A percentile compares a stretch with the other conserved stretches of the same genome.
Conservation (phyloP, 2,329 filamentous ascomycete species). For the Talaromyces sp. region DNA sequence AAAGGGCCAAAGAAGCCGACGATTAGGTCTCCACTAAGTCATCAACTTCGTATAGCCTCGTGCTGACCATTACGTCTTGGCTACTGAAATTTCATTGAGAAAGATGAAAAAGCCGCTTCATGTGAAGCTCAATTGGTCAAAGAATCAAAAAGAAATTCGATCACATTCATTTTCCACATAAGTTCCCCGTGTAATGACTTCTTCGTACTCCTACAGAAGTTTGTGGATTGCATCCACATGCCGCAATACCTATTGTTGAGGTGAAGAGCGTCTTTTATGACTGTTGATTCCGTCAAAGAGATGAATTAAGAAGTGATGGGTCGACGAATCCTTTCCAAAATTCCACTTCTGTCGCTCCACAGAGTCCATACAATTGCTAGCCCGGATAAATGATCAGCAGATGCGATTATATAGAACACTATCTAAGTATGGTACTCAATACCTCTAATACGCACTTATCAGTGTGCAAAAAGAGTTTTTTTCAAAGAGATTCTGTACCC, state of each 20-base stretch:
- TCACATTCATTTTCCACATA: background rate
- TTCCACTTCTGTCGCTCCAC: background rate
- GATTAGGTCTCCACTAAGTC: background rate
- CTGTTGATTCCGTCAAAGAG: background rate
- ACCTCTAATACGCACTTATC: too few species aligned
- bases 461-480: background rate
- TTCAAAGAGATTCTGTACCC: background rate
- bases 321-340: background rate
- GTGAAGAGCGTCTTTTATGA: background rate
- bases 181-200: background rate
- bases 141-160: background rate
- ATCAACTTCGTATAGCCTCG: background rate
- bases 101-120: background rate
- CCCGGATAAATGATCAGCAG: background rate
- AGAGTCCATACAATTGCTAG: background rate
- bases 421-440: background rate
- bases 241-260: background rate
- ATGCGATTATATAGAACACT: background rate
- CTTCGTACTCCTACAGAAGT: background rate
- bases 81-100: background rate
- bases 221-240: background rate
- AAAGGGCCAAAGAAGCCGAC: background rate
- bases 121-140: background rate
- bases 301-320: background rate
- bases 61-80: background rate